Conservation (phyloP, 495 filamentous ascomycete genomes). For the Penicillium bialowiezense region DNA sequence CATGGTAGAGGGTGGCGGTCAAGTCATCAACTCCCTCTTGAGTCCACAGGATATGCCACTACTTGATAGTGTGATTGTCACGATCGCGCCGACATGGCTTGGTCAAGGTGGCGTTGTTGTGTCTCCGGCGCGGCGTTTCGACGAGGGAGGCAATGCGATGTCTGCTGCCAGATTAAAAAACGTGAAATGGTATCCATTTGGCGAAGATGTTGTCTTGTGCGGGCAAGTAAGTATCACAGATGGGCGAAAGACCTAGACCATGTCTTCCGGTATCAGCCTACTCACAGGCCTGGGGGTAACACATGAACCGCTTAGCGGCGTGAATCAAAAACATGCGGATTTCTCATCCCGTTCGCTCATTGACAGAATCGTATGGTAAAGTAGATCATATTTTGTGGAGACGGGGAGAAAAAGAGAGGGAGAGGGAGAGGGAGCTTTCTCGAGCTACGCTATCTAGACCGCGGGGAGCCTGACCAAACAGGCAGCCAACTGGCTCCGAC, state of each 20-base stretch:
- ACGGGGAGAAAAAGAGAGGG: too few relatives aligned
- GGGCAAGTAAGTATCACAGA: constrained; percentile 43
- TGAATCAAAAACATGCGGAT: too few relatives aligned
- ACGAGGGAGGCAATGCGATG: constrained; percentile 41
- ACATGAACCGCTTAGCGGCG: too few relatives aligned
- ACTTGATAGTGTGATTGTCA: constrained; percentile 77
- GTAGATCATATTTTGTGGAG: too few relatives aligned
- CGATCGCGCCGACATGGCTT: constrained; percentile 82
- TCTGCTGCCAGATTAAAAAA: constrained; percentile 58
- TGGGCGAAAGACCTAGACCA: not conserved
- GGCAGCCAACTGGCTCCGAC: too few relatives aligned
- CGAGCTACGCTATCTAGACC: too few relatives aligned
- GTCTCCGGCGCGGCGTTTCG: constrained; percentile 49
- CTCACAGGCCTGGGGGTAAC: too few relatives aligned
- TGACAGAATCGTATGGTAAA: too few relatives aligned
- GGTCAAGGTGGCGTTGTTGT: constrained; percentile 77
- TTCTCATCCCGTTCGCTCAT: too few relatives aligned
- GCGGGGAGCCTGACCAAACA: too few relatives aligned
- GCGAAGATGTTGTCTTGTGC: constrained; percentile 75
- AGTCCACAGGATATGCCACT: constrained; percentile 48
- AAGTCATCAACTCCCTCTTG: constrained; percentile 75
- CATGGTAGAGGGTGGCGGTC: constrained; percentile 85
- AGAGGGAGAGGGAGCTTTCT: too few relatives aligned
- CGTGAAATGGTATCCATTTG: constrained; percentile 72
- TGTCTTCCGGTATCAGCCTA: too few relatives aligned